Conservation (phyloP, 1,139 yeast genomes). For the Sugiyamaella japonica region DNA sequence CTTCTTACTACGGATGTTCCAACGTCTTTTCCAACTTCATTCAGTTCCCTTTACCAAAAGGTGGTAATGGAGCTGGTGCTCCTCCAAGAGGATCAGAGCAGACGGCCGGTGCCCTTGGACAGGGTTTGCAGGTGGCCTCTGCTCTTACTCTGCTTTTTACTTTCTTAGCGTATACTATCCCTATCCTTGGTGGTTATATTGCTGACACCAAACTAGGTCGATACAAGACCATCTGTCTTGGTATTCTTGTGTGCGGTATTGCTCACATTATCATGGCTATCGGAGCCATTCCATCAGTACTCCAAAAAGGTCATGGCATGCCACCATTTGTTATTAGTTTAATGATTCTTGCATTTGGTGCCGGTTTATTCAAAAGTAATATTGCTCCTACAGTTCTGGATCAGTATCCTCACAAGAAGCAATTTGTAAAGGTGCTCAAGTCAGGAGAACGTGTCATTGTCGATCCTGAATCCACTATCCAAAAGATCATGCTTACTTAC, state of each 20-base stretch:
- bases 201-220: slow-evolving; percentile 66
- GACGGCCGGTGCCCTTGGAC: slow-evolving; percentile 56
- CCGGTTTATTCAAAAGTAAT: slow-evolving; percentile 67
- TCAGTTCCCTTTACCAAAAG: slow-evolving; percentile 56
- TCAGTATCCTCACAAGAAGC: slow-evolving; percentile 51
- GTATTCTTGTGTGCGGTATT: slow-evolving; percentile 52
- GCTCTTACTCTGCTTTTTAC: slow-evolving; percentile 72
- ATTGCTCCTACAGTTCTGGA: slow-evolving; percentile 65
- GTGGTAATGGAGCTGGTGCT: slow-evolving; percentile 51
- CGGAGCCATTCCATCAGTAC: slow-evolving; percentile 59
- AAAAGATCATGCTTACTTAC: slow-evolving; percentile 63
- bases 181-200: slow-evolving; percentile 65
- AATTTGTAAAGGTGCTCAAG: slow-evolving; percentile 53
- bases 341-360: slow-evolving; percentile 58
- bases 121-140: slow-evolving; percentile 63
- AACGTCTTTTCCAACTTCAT: slow-evolving; percentile 65
- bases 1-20: slow-evolving; percentile 63
- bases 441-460: slow-evolving; percentile 57
- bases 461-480: slow-evolving; percentile 59
- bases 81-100: slow-evolving; percentile 41
- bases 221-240: slow-evolving; percentile 56
- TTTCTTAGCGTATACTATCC: slow-evolving; percentile 76
- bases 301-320: slow-evolving; percentile 43
- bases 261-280: slow-evolving; percentile 60
- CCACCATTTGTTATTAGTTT: slow-evolving; percentile 51